Evolutionary conservation across 1,139 yeast species (phyloP).

Genomic region (Zygosaccharomyces sapae): DNA sequence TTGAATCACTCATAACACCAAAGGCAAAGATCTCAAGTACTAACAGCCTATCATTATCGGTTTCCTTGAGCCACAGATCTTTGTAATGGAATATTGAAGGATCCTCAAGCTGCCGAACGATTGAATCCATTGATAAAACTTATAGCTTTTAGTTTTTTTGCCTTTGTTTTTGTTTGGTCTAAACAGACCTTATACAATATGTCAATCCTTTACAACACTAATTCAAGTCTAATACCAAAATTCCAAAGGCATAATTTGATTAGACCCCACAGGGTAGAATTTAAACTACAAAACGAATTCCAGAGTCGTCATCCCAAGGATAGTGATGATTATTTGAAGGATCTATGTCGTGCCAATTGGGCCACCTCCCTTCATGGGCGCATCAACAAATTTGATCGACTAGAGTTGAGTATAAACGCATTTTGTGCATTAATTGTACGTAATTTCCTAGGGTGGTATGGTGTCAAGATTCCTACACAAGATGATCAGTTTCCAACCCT

Average conservation of each 20-base stretch:
- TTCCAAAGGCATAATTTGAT: constrained; percentile 22
- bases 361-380: constrained; percentile 20
- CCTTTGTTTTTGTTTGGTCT: constrained; percentile 1
- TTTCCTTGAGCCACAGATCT: constrained; percentile 23
- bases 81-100: constrained; percentile 24
- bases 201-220: constrained; percentile 32
- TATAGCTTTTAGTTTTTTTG: constrained; percentile 2
- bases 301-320: constrained; percentile 19
- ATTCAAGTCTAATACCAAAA: constrained; percentile 29
- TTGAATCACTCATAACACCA: constrained; percentile 25
- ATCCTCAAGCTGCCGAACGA: constrained; percentile 18
- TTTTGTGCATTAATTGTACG: constrained; percentile 25
- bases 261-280: constrained; percentile 10
- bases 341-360: constrained; percentile 28
- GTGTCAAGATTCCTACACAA: constrained; percentile 27
- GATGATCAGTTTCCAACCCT: constrained; percentile 23
- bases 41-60: constrained; percentile 8
- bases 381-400: constrained; percentile 13
- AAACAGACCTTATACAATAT: constrained; percentile 10
- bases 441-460: constrained; percentile 34
- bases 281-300: constrained; percentile 20
- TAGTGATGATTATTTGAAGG: constrained; percentile 26
- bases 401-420: constrained; percentile 25
- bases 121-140: not conserved
- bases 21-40: constrained; percentile 29